phyloP scores from a whole-genome alignment of 225 moss, liverwort and hornwort genomes.

The Antitrichia curtipendula region DNA sequence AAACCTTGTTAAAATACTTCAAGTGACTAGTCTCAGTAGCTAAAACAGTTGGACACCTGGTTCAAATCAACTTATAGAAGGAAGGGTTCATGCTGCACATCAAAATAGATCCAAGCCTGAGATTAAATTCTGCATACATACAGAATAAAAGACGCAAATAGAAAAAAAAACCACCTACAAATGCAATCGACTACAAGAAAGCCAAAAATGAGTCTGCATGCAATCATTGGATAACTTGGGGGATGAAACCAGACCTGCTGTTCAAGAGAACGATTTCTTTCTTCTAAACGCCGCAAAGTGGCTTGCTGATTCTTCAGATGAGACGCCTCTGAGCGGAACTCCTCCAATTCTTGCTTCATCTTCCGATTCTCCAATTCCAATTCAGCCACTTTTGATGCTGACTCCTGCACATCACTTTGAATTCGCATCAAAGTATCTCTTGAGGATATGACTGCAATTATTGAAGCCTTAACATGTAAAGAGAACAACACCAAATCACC shows the following conservation, averaged over 20 bases:
- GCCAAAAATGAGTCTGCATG: background rate
- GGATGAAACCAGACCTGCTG: slow-evolving; percentile 42
- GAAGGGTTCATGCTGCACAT: background rate
- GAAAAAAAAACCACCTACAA: background rate
- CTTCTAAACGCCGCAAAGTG: slow-evolving; percentile 84
- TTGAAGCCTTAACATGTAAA: background rate
- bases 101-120: background rate
- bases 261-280: slow-evolving; percentile 89
- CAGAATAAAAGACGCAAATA: background rate
- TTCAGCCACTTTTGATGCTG: slow-evolving; percentile 61
- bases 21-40: background rate
- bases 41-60: background rate
- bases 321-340: slow-evolving; percentile 78
- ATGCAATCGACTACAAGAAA: background rate
- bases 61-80: background rate
- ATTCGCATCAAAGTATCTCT: background rate
- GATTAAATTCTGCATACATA: background rate
- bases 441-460: background rate
- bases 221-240: background rate
- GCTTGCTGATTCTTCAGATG: slow-evolving; percentile 94
- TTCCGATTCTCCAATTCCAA: slow-evolving; percentile 79
- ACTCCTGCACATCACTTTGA: slow-evolving; percentile 34
- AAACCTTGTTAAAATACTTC: background rate
- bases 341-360: slow-evolving; percentile 90
- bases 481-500: background rate